phyloP scores from a whole-genome alignment of 1,139 yeast species.

The Debaryomyces singareniensis region DNA sequence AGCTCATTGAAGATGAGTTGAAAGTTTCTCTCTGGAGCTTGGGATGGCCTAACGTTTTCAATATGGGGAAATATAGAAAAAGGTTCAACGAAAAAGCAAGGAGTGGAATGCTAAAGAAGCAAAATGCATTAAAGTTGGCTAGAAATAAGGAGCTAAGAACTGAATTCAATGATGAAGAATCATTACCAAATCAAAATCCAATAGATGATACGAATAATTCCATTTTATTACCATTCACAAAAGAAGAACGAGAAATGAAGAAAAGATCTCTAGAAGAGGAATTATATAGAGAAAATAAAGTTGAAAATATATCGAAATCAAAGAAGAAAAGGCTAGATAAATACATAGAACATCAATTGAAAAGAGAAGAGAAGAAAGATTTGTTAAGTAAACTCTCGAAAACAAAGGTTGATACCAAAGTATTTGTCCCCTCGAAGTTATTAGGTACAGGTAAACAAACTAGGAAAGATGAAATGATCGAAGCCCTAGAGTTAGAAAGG shows the following conservation, averaged over 20 bases:
- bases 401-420: constrained; percentile 66
- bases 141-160: constrained; percentile 63
- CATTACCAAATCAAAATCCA: constrained; percentile 10
- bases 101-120: constrained; percentile 77
- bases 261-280: constrained; percentile 61
- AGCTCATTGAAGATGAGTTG: constrained; percentile 4
- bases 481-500: constrained; percentile 68
- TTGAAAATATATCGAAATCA: constrained; percentile 61
- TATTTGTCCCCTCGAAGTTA: constrained; percentile 64
- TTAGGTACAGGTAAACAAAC: constrained; percentile 78
- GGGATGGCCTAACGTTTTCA: constrained; percentile 1
- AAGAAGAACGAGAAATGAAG: constrained; percentile 54
- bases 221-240: constrained; percentile 43
- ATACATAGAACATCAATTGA: constrained; percentile 80
- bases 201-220: constrained; percentile 52
- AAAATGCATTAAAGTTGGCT: constrained; percentile 59
- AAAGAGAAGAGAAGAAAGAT: constrained; percentile 80
- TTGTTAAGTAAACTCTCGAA: constrained; percentile 66
- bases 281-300: constrained; percentile 48
- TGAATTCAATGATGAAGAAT: constrained; percentile 31
- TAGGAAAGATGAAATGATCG: constrained; percentile 60
- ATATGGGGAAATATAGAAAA: constrained; percentile 77
- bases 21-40: constrained; percentile 2
- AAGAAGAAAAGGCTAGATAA: constrained; percentile 76
- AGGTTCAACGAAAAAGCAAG: constrained; percentile 85